Base-by-base conservation (phyloP, 805 yeast species). In the Hanseniaspora singularis region DNA sequence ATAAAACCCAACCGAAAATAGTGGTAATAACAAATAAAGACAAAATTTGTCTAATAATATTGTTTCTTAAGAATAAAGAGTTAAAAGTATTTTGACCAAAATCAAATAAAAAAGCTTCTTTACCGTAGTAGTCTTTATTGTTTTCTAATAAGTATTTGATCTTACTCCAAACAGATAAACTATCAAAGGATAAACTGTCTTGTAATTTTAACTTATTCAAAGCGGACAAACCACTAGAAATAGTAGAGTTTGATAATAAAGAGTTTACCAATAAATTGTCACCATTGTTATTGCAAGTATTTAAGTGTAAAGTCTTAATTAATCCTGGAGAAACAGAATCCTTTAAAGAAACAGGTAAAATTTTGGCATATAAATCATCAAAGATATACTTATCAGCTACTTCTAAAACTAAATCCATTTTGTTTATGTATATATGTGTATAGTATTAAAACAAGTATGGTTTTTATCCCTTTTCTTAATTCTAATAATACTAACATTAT, bases 391-490 rank as follows among this genome's bases (percentile, higher is more conserved):
- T 70, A 64, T 92, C 98, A 38, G 69, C 65, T 20, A 77, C 67
- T 63, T 92, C 98, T 44, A 92, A 72, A 20, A 86, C 87, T 58
- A 92, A 68, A 80, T 92, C 98, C 98, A 92, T 89, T 49, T 39
- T 46, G 33, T 27, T 14, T 23, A 9, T 38, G 44, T 28, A n/a
- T n/a, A n/a, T n/a, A n/a, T 28, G 15, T 15, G 28, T 20, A 26
- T 26, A 26, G 7, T 26, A 26, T 26, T 26, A 8, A 26, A 8
- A 8, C 11, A 8, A 8, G 11, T 8, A 8, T 7, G 28, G 7
- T 26, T 26, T 26, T 26, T 26, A 8, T 26, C 28, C 11, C 28
- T 26, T 8, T 26, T 11, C 11, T 11, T 26, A 8, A 7, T 26
- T 26, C 11, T 26, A 26, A 8, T 26, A 26, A 26, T 26, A 8